Percentiles rank a stretch among this genome's conserved stretches.
phyloP scores from a whole-genome alignment of 1,284 basidiomycete genomes.

The Somion occarium region DNA sequence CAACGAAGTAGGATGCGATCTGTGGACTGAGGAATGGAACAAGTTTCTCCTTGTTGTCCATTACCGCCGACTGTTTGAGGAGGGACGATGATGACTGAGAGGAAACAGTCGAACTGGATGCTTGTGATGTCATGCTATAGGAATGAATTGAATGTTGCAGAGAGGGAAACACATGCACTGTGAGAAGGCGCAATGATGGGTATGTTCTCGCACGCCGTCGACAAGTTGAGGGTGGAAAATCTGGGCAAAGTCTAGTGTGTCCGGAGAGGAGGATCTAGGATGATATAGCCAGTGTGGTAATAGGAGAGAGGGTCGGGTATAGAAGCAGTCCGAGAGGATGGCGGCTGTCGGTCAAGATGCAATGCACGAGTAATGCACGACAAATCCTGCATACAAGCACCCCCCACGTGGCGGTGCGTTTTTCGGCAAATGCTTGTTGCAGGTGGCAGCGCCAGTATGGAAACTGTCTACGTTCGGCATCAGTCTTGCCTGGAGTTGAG shows the following conservation, averaged over 20 bases:
- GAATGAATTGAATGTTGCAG: not conserved
- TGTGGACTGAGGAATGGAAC: constrained; percentile 46
- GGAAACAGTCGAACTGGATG: not conserved
- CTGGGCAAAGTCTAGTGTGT: too few relatives aligned
- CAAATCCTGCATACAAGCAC: not conserved
- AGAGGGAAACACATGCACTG: not conserved
- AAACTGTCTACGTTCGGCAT: too few relatives aligned
- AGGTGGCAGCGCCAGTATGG: too few relatives aligned
- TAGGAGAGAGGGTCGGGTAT: not conserved
- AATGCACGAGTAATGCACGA: not conserved
- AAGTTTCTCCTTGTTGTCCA: constrained; percentile 11
- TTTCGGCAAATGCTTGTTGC: too few relatives aligned
- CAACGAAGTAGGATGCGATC: constrained; percentile 62
- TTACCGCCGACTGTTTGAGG: not conserved
- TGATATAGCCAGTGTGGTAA: too few relatives aligned
- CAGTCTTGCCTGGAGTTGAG: too few relatives aligned
- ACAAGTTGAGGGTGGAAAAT: too few relatives aligned
- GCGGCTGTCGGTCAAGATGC: not conserved
- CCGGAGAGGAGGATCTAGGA: too few relatives aligned
- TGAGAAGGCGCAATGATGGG: not conserved
- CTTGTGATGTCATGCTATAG: not conserved
- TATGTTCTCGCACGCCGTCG: not conserved
- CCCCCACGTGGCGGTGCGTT: not conserved
- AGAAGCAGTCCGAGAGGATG: not conserved
- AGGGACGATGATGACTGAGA: not conserved